Evolutionary conservation across 805 yeast species (phyloP).

Genomic region (Nakazawaea siamensis): DNA sequence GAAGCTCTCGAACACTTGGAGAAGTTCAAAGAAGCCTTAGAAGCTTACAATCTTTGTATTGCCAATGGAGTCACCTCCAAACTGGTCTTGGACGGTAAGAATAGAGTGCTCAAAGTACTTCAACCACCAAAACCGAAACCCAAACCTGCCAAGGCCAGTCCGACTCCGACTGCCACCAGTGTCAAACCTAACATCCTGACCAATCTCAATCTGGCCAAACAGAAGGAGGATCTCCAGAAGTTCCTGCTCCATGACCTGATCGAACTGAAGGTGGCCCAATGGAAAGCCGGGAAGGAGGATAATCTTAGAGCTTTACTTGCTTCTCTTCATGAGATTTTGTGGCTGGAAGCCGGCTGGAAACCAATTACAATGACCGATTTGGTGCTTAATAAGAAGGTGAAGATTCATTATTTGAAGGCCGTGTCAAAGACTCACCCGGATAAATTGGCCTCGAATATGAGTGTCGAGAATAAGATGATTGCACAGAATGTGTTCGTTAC

Average conservation of each 20-base stretch:
- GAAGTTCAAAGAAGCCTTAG: slow-evolving; percentile 54
- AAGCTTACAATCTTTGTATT: slow-evolving; percentile 52
- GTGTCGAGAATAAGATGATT: slow-evolving; percentile 67
- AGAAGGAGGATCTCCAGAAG: slow-evolving; percentile 40
- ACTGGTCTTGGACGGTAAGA: slow-evolving; percentile 67
- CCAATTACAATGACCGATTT: slow-evolving; percentile 63
- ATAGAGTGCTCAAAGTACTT: slow-evolving; percentile 63
- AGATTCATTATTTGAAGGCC: slow-evolving; percentile 74
- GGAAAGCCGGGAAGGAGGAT: slow-evolving; percentile 74
- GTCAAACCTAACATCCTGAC: slow-evolving; percentile 23
- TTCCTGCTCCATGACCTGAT: slow-evolving; percentile 58
- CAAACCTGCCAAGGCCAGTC: slow-evolving; percentile 14
- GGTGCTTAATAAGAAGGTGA: slow-evolving; percentile 85
- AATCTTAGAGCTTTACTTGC: slow-evolving; percentile 74
- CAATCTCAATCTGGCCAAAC: slow-evolving; percentile 26
- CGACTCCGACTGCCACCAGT: slow-evolving; percentile 9
- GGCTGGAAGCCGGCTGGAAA: slow-evolving; percentile 63
- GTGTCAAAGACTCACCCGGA: slow-evolving; percentile 80
- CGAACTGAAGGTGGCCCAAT: slow-evolving; percentile 39
- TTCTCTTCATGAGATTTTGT: slow-evolving; percentile 56
- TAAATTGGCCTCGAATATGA: slow-evolving; percentile 52
- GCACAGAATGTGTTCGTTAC: slow-evolving; percentile 83
- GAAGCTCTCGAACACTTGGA: slow-evolving; percentile 82
- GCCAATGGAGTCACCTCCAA: slow-evolving; percentile 61
- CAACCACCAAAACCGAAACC: slow-evolving; percentile 35